Base-by-base conservation (phyloP, 495 filamentous ascomycete species). In the Talaromyces borbonicus region DNA sequence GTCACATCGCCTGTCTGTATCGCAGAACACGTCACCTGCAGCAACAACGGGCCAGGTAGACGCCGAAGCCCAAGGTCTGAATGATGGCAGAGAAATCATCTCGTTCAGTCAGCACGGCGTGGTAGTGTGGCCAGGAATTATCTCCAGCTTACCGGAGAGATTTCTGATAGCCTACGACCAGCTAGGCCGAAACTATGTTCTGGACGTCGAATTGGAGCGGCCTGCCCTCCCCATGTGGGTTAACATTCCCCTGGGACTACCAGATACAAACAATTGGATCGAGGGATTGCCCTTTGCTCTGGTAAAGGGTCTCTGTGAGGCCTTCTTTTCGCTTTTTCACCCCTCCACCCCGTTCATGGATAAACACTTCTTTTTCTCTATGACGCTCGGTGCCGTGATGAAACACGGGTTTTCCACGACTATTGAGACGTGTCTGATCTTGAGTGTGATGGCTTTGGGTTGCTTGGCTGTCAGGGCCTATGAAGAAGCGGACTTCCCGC, bases 51-150 rank as follows among this genome's bases (percentile, higher is more conserved):
- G 24, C 3, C 37, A 32, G 12, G 11, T 24, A 8, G 55, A 51
- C 8, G 46, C 53, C 16, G 59, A 49, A 3, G 55, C 54, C 20
- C 55, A 66, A 35, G 35, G 18, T 16, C 58, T 57, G 11, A 46
- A 55, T 11, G 48, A 59, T 20, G 50, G 53, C 1, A 49, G 56
- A 4, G 62, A 66, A 39, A 49, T 68, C 7, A 72, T 72, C 37
- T 72, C 68, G 7, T 72, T 72, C 54, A 72, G 68, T 42, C 68
- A 72, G 39, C 68, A 72, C 43, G 68, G 66, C 7, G 68, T 72
- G 8, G 62, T 70, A n/a, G 42, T 66, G 6, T 72, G 68, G 68
- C 65, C 65, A 1, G 68, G 68, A n/a, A 63, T 64, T 0, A 59
- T 56, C 8, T 49, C 52, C 11, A 60, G 65, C 25, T 61, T 72